Evolutionary conservation across 139 green algal species (phyloP).

Genomic region (Pleodorina starrii): DNA sequence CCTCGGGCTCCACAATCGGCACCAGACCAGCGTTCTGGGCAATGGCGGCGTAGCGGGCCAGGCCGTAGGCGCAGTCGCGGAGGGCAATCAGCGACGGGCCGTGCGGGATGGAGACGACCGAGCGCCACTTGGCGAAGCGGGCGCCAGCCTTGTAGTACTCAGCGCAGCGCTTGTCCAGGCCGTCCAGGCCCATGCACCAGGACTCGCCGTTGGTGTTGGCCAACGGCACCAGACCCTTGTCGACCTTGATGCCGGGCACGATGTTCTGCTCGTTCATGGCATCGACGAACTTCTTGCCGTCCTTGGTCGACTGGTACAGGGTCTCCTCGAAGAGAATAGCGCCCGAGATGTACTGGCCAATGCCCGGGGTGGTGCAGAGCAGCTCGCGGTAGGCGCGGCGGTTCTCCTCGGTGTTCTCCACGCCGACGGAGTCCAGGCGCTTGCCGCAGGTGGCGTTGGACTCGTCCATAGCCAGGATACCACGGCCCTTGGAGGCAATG

Average conservation of each 20-base stretch:
- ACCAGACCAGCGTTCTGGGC: constrained; percentile 94
- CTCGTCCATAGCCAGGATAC: constrained; percentile 99
- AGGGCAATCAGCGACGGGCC: constrained; percentile 86
- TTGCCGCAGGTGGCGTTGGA: constrained; percentile 98
- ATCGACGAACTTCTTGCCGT: constrained; percentile 92
- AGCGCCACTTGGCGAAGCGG: constrained; percentile 98
- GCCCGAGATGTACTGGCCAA: constrained; percentile 93
- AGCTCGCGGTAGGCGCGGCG: constrained; percentile 96
- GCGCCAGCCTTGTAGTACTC: constrained; percentile 99
- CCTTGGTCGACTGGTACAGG: constrained; percentile 93
- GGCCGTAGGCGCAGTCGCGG: constrained; percentile 95
- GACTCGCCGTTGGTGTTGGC: constrained; percentile 91
- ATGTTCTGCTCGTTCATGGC: constrained; percentile 88
- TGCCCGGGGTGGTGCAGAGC: constrained; percentile 91
- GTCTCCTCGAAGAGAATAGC: constrained; percentile 99
- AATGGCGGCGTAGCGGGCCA: constrained; percentile 98
- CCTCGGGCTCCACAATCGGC: constrained; percentile 99
- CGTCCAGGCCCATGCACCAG: constrained; percentile 97
- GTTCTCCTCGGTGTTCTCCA: constrained; percentile 99
- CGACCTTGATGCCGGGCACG: constrained; percentile 95
- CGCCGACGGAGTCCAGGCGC: constrained; percentile 96
- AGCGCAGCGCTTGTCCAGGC: constrained; percentile 89
- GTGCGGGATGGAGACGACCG: constrained; percentile 92
- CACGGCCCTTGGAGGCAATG: constrained; percentile 89
- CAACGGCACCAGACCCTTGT: constrained; percentile 97